phyloP scores from a whole-genome alignment of 441 rosid genomes.

The Euphorbia celastroides region DNA sequence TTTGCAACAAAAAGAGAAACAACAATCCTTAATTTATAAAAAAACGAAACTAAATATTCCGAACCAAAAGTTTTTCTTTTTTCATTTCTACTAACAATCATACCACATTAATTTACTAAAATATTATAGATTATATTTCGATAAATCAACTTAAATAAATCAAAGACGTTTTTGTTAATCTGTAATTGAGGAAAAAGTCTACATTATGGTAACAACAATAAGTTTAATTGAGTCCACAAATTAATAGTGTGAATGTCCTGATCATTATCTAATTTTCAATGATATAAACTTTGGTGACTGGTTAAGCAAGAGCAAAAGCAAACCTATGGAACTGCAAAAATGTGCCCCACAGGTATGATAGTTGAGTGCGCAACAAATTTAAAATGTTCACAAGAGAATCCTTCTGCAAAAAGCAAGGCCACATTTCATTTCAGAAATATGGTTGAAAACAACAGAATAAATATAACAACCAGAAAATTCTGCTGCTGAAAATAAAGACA shows the following conservation, averaged over 20 bases:
- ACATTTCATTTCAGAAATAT: slow-evolving; percentile 15
- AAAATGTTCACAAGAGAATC: slow-evolving; percentile 47
- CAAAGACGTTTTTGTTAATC: neutral
- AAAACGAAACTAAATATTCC: neutral
- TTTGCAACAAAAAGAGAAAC: neutral
- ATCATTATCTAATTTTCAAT: no score
- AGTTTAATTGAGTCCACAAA: no score
- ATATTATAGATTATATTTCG: neutral
- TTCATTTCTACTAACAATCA: neutral
- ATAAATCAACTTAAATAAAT: neutral
- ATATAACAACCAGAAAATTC: slow-evolving; percentile 1
- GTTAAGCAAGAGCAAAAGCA: slow-evolving; percentile 11
- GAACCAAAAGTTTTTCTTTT: neutral
- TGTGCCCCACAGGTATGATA: slow-evolving; percentile 60
- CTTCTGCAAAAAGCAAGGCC: slow-evolving; percentile 36
- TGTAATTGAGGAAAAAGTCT: neutral
- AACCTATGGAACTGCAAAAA: slow-evolving; percentile 92
- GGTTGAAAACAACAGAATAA: neutral
- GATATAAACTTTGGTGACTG: slow-evolving; percentile 2
- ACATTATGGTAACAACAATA: neutral
- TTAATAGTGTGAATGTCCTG: neutral
- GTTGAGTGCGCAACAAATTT: slow-evolving; percentile 57
- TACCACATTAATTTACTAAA: neutral
- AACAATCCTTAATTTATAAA: neutral
- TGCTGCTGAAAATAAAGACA: slow-evolving; percentile 30